Base-by-base conservation (phyloP, 2,329 filamentous ascomycete species). In the Paecilomyces sp. region DNA sequence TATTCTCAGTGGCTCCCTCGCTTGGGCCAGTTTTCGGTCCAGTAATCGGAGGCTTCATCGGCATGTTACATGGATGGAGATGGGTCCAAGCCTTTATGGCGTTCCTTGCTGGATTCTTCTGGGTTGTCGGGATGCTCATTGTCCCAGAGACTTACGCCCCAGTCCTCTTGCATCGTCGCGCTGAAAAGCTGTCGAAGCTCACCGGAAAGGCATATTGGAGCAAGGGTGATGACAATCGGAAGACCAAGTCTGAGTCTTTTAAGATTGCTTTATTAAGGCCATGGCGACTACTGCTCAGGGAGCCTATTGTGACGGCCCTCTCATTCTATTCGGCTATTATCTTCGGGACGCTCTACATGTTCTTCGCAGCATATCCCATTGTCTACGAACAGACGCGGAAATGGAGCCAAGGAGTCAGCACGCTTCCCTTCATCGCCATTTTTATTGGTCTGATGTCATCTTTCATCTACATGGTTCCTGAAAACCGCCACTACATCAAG, bases 41-140 rank as follows among this genome's bases (percentile, higher is more conserved):
- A 1, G 76, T 83, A 12, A 76, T 82, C 22, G 81, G 80, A 12
- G 81, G 81, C 0, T 83, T 83, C 65, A 65, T 82, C 0, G 76
- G 73, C 1, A 73, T 77, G 69, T 73, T 73, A 7, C 72, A 73
- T 31, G 78, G 76, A 2, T 78, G 78, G 78, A 63, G 77, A 64
- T 79, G 78, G 78, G 71, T 79, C 18, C 68, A 75, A 57, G 75
- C 74, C 9, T 74, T 82, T 2, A 74, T 78, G 57, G 73, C 70
- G n/a, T 76, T 72, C 24, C 76, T 77, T 64, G 69, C 74, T 24
- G 79, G 78, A 59, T 68, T 76, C 0, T 72, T 79, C 31, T 79
- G 76, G 72, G 73, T 79, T 24, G 63, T 76, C 1, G 68, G 68
- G 9, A 62, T 71, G 0, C 63, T 81, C 25, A 64, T 75, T 8